Evolutionary conservation across 352 stramenopile genomes (phyloP), one percentile per base, ranked within the genome.

Genomic region (Pythium utonaiense): DNA sequence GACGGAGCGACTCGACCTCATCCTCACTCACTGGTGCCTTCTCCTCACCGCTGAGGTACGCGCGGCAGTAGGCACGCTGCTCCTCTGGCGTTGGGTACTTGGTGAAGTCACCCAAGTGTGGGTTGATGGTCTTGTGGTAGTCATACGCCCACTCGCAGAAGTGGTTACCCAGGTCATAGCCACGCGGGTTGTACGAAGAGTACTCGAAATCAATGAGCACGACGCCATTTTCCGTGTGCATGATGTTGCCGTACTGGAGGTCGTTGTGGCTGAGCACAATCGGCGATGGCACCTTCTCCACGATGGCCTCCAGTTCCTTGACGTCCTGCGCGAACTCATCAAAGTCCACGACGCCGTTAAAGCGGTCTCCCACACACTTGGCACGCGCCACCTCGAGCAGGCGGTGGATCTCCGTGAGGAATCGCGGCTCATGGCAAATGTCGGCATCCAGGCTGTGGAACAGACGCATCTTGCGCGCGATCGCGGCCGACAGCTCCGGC

Each of bases 121-220:
- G 60, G 66, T 90, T 86, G 59, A 92, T 80, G 17, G 78, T 87
- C 72, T 89, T 88, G 71, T 91, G 73, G 69, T 91, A 95, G 67
- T 91, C 78, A 64, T 83, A 93, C 6, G 66, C 79, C 82, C 83
- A 95, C 62, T 93, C 85, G 56, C 82, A 96, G 65, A 97, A 98
- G 74, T 98, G 91, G 71, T 98, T 98, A 21, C 84, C 91, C 30
- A 98, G 25, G 57, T 98, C 93, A 60, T 93, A 97, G 0, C 86
- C 92, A 5, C 89, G 80, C 45, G 78, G 83, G 69, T 97, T 97
- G 70, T 95, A 97, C 47, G 78, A 89, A 51, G 83, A 94, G 76
- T 98, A 97, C 78, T 98, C 93, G 78, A 96, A 98, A 66, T 98
- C 91, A 54, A 98, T 97, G 25, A 98, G 70, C 62, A 92, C 77